Base-by-base conservation (phyloP, 352 stramenopile species). In the Phytophthora pini region DNA sequence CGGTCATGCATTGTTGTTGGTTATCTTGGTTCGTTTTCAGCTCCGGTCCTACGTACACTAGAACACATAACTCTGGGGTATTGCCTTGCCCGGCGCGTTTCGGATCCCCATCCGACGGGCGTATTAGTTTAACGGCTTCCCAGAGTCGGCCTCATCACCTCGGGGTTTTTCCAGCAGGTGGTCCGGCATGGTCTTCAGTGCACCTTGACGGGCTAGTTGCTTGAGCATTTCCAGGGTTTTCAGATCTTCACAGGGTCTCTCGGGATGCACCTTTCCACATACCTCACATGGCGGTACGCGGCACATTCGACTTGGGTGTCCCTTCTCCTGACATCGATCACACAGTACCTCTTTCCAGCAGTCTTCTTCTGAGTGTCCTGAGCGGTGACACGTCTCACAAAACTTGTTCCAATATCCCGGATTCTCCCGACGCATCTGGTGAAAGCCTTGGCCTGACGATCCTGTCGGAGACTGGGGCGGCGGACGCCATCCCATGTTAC, bases 71-170 rank as follows among this genome's bases (percentile, higher is more conserved):
- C 12, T 45, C 12, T 56, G 50, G 49, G 36, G 49, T 43, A 12
- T 53, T 46, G 1, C 11, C 29, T 17, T n/a, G 64, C 41, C 45
- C 57, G 57, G 17, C 57, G 52, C 51, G 46, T 60, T 40, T 52
- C 46, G 56, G 56, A 51, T 55, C 29, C 56, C 55, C 46, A 38
- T 56, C 49, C 56, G 45, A 51, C 50, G 50, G 56, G 63, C 50
- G 49, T 52, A 44, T 15, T 67, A n/a, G 63, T 71, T 71, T 71
- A 41, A 67, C 57, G 22, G 13, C 20, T 46, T 20, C 17, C 17
- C 17, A 20, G 17, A 20, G 17, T 20, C 17, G 17, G 17, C 17
- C 17, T 20, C 17, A 4, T 26, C 55, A 31, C 22, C 34, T n/a
- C 40, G 2, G 4, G 10, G 12, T 48, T 54, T 62, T 4, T 40